Evolutionary conservation across 2,329 filamentous ascomycete species (phyloP).

Genomic region (Boeremia lycopersici): DNA sequence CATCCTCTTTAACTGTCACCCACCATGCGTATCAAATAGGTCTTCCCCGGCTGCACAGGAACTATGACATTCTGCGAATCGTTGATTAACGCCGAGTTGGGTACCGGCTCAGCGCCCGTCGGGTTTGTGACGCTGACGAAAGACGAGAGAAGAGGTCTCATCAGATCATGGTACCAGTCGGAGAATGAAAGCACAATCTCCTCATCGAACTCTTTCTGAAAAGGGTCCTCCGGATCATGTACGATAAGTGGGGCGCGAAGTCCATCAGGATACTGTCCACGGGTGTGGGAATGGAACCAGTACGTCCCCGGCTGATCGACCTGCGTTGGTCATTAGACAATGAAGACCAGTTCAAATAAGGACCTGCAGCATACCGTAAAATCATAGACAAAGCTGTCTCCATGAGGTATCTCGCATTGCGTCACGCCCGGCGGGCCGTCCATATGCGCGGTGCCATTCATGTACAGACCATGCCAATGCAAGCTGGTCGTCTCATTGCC

Average conservation of each 20-base stretch:
- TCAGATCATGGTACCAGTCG: conserved; percentile 69
- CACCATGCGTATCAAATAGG: conserved; percentile 69
- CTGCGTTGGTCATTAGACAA: conserved; percentile 21
- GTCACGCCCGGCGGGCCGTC: conserved; percentile 72
- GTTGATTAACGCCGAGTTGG: conserved; percentile 68
- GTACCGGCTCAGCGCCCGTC: conserved; percentile 67
- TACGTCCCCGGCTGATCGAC: conserved; percentile 59
- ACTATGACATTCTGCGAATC: conserved; percentile 56
- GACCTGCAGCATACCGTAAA: conserved; percentile 21
- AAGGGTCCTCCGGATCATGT: conserved; percentile 60
- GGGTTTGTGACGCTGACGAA: conserved; percentile 54
- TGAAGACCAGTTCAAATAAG: conserved; percentile 25
- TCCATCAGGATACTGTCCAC: conserved; percentile 68
- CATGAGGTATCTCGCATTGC: conserved; percentile 62
- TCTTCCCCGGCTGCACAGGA: conserved; percentile 54
- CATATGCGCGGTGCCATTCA: conserved; percentile 75
- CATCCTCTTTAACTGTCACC: not conserved
- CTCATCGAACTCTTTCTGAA: conserved; percentile 58
- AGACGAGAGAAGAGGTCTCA: conserved; percentile 46
- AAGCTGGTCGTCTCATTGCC: conserved; percentile 67
- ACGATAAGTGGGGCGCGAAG: conserved; percentile 69
- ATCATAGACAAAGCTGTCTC: conserved; percentile 66
- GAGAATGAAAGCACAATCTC: conserved; percentile 69
- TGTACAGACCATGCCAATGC: conserved; percentile 78
- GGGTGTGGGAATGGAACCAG: conserved; percentile 71